Conservation (phyloP, 1,139 yeast genomes). For the Candida sanyaensis region DNA sequence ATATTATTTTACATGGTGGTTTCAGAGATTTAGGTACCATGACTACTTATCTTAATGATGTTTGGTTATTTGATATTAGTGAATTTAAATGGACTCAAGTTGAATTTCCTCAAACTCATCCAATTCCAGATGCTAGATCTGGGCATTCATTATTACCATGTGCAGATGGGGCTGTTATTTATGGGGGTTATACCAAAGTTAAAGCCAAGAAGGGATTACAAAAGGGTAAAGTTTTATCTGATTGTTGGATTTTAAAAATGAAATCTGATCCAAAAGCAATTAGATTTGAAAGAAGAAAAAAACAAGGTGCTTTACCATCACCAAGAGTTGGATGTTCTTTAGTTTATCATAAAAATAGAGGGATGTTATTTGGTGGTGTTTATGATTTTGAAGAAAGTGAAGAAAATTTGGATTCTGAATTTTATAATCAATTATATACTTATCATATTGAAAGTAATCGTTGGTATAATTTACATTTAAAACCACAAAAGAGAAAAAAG, state of each 20-base stretch:
- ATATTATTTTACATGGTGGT: constrained; percentile 83
- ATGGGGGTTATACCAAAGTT: constrained; percentile 95
- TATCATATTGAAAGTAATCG: constrained; percentile 86
- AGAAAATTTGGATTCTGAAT: constrained; percentile 82
- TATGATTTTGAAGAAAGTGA: constrained; percentile 94
- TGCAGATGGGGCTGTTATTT: constrained; percentile 80
- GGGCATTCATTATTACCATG: constrained; percentile 89
- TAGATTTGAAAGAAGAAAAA: constrained; percentile 86
- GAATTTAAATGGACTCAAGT: constrained; percentile 89
- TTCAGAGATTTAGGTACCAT: constrained; percentile 86
- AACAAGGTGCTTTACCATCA: constrained; percentile 86
- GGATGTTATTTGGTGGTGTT: constrained; percentile 93
- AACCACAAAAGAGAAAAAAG: constrained; percentile 60
- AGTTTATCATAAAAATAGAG: constrained; percentile 89
- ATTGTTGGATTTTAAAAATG: constrained; percentile 88
- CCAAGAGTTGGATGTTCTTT: constrained; percentile 95
- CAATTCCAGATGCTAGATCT: constrained; percentile 86
- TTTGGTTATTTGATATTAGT: constrained; percentile 92
- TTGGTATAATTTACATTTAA: constrained; percentile 77
- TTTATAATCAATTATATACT: constrained; percentile 78
- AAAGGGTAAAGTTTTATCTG: constrained; percentile 89
- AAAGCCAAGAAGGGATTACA: constrained; percentile 88
- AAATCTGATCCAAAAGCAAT: constrained; percentile 77
- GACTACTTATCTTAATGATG: constrained; percentile 79
- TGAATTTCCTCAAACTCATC: constrained; percentile 80